Evolutionary conservation across 805 yeast species (phyloP).

Genomic region (Nakazawaea peltata): DNA sequence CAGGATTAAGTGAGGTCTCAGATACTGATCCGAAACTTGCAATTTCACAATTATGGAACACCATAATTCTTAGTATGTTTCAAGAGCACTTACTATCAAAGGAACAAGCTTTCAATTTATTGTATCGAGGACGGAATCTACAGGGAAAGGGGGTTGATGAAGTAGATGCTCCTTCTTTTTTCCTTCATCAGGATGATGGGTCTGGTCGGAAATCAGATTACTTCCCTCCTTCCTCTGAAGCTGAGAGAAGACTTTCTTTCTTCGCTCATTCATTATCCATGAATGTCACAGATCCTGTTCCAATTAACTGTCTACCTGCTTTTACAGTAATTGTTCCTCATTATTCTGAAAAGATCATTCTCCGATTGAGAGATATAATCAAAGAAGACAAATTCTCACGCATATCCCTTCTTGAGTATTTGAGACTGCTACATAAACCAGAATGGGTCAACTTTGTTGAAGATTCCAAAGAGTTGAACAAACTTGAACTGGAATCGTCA

Average conservation of each 20-base stretch:
- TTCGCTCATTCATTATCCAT: constrained; percentile 47
- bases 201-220: constrained; percentile 28
- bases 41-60: constrained; percentile 47
- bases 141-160: too few relatives aligned
- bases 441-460: constrained; percentile 82
- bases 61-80: constrained; percentile 44
- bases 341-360: constrained; percentile 40
- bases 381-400: constrained; percentile 36
- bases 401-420: constrained; percentile 64
- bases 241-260: constrained; percentile 42
- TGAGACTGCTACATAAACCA: constrained; percentile 58
- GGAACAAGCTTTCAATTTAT: constrained; percentile 33
- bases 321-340: constrained; percentile 47
- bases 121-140: too few relatives aligned
- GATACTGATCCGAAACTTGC: constrained; percentile 30
- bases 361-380: constrained; percentile 36
- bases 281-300: constrained; percentile 38
- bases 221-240: constrained; percentile 37
- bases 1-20: constrained; percentile 35
- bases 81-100: constrained; percentile 44
- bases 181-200: constrained; percentile 40
- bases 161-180: constrained; percentile 38
- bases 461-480: constrained; percentile 44
- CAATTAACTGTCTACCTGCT: constrained; percentile 38
- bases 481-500: constrained; percentile 35